phyloP scores from a whole-genome alignment of 768 basidiomycete genomes.

The Suillus paluster region DNA sequence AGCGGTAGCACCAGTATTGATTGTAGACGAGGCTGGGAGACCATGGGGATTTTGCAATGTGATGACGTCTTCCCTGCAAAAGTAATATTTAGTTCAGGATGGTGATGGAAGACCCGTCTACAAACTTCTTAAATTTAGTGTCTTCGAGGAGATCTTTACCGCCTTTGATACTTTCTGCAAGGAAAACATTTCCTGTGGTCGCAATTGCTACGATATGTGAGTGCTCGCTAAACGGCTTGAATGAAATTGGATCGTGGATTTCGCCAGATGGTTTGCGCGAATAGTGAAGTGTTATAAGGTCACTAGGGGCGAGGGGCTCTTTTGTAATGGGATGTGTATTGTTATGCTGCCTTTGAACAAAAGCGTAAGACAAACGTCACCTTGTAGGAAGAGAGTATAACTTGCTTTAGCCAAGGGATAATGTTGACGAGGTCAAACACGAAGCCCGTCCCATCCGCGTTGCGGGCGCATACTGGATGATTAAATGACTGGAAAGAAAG shows the following conservation, averaged over 20 bases:
- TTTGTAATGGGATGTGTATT: slow-evolving; percentile 82
- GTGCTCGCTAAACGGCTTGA: slow-evolving; percentile 96
- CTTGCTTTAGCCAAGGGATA: slow-evolving; percentile 92
- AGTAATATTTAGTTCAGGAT: slow-evolving; percentile 5
- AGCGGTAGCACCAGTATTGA: slow-evolving; percentile 35
- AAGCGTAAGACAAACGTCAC: slow-evolving; percentile 14
- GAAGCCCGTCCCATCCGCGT: slow-evolving; percentile 75
- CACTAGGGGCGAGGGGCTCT: slow-evolving; percentile 67
- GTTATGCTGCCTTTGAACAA: slow-evolving; percentile 67
- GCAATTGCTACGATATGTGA: slow-evolving; percentile 93
- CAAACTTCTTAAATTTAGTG: slow-evolving; percentile 80
- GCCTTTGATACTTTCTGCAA: slow-evolving; percentile 88
- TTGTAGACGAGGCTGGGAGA: slow-evolving; percentile 59
- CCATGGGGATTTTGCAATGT: slow-evolving; percentile 93
- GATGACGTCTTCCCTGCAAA: slow-evolving; percentile 79
- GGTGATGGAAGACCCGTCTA: slow-evolving; percentile 6
- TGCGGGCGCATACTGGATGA: slow-evolving; percentile 87
- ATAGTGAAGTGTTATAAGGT: slow-evolving; percentile 81
- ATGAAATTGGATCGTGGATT: slow-evolving; percentile 95
- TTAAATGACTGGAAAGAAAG: slow-evolving; percentile 89
- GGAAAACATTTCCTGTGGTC: slow-evolving; percentile 90
- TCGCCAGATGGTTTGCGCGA: slow-evolving; percentile 85
- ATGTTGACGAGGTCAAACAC: slow-evolving; percentile 94
- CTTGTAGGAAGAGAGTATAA: slow-evolving; percentile 16
- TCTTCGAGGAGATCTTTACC: slow-evolving; percentile 88